Conservation (phyloP, 2,329 filamentous ascomycete species). For the Penicillium sp. region DNA sequence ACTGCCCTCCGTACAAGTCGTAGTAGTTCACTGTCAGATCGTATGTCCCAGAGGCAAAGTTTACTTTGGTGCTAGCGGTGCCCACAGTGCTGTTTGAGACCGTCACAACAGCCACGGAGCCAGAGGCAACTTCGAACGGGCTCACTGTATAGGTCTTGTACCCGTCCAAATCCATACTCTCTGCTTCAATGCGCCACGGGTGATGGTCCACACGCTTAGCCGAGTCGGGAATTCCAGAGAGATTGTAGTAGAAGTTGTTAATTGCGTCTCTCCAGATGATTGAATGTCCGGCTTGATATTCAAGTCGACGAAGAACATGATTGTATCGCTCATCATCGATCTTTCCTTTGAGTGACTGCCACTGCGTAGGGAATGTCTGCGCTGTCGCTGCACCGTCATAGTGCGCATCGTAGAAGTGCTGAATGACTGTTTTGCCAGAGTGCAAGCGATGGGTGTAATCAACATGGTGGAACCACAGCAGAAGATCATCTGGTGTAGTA, state of each 20-base stretch:
- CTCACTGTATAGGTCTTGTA: constrained; percentile 59
- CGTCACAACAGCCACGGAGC: constrained; percentile 60
- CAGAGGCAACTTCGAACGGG: constrained; percentile 65
- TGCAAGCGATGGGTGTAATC: constrained; percentile 66
- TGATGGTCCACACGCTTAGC: constrained; percentile 62
- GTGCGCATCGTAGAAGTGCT: constrained; percentile 68
- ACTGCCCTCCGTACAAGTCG: constrained; percentile 62
- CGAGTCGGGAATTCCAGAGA: constrained; percentile 64
- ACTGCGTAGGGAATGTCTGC: constrained; percentile 55
- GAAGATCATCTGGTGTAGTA: constrained; percentile 68
- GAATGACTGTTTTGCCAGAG: constrained; percentile 68
- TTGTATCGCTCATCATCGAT: constrained; percentile 56
- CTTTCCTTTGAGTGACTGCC: constrained; percentile 27
- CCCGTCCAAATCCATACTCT: constrained; percentile 63
- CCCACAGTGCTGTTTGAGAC: constrained; percentile 56
- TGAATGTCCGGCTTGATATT: constrained; percentile 70
- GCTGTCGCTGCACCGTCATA: constrained; percentile 63
- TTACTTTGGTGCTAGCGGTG: constrained; percentile 53
- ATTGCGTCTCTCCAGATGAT: constrained; percentile 73
- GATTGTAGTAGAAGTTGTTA: constrained; percentile 64
- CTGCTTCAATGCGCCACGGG: constrained; percentile 69
- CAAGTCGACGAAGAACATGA: constrained; percentile 61
- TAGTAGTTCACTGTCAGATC: constrained; percentile 70
- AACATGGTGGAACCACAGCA: constrained; percentile 77
- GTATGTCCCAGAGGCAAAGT: constrained; percentile 59